Evolutionary conservation across 495 filamentous ascomycete genomes (phyloP).

Genomic region (Neurospora cerealis): DNA sequence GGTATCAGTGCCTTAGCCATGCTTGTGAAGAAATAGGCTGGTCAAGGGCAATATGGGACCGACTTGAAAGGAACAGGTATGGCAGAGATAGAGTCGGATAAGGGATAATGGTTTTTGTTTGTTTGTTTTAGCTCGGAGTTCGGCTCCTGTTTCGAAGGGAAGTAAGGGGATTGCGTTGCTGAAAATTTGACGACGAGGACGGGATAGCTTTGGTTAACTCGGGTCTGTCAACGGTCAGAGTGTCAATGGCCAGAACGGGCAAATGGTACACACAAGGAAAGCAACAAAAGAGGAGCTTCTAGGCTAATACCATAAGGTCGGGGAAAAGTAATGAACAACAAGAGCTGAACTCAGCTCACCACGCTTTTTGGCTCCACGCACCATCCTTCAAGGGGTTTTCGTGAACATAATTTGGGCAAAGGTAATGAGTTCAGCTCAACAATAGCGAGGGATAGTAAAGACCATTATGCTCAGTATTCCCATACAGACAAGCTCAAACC

Average conservation of each 20-base stretch:
- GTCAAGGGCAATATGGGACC: background rate
- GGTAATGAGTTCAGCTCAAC: background rate
- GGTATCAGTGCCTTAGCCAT: accelerated
- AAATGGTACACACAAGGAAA: background rate
- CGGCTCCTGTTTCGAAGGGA: background rate
- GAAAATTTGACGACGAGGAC: background rate
- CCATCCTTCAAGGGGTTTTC: background rate
- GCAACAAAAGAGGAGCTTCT: background rate
- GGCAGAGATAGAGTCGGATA: background rate
- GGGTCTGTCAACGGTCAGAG: background rate
- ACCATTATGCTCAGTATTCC: background rate
- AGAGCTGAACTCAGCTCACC: background rate
- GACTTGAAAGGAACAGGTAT: background rate
- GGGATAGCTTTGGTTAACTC: background rate
- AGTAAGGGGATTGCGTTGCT: background rate
- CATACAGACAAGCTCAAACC: background rate
- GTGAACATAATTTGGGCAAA: too few relatives aligned
- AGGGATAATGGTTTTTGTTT: too few relatives aligned
- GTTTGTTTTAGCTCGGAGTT: background rate
- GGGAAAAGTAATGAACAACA: background rate
- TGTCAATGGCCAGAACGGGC: background rate
- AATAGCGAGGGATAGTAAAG: background rate
- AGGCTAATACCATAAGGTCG: background rate
- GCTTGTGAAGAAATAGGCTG: background rate
- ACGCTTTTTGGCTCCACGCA: background rate